A percentile compares a stretch with the other conserved stretches of the same genome.
Evolutionary conservation across 129 eudicot species (phyloP).

Genomic region (Tagetes patula): DNA sequence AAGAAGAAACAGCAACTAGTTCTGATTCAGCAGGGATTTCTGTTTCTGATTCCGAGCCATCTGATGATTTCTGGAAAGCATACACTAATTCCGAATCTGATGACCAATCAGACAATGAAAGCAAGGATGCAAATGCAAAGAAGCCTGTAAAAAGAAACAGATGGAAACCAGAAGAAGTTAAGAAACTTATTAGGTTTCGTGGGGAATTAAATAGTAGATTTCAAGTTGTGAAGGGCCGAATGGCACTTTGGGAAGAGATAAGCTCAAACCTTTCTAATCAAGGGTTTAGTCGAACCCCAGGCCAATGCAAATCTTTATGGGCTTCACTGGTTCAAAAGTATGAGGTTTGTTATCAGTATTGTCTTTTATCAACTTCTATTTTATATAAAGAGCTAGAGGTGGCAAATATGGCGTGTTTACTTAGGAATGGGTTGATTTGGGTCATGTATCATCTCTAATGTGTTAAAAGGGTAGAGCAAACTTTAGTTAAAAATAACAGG

Average conservation of each 20-base stretch:
- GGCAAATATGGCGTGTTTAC: neutral
- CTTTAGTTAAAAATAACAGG: neutral
- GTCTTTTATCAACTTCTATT: neutral
- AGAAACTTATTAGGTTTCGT: constrained; percentile 65
- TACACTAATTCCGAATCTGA: constrained; percentile 29
- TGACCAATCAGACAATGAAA: constrained; percentile 28
- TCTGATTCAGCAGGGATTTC: constrained; percentile 29
- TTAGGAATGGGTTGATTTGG: neutral
- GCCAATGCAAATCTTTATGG: constrained; percentile 96
- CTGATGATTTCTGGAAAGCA: constrained; percentile 65
- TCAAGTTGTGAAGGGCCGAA: constrained; percentile 88
- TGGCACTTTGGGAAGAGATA: constrained; percentile 99
- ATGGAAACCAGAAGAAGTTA: constrained; percentile 93
- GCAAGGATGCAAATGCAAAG: constrained; percentile 32
- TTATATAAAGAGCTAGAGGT: neutral
- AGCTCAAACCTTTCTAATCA: constrained; percentile 55
- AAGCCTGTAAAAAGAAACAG: constrained; percentile 64
- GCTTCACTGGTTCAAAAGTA: constrained; percentile 79
- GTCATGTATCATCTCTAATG: neutral
- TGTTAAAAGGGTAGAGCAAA: neutral
- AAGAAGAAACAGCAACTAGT: constrained; percentile 46
- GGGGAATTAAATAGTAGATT: constrained; percentile 72
- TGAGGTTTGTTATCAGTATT: constrained; percentile 61
- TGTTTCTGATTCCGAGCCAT: constrained; percentile 31
- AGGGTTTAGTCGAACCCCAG: constrained; percentile 78